phyloP scores from a whole-genome alignment of 139 green algal species.

The Chlorella vulgaris region DNA sequence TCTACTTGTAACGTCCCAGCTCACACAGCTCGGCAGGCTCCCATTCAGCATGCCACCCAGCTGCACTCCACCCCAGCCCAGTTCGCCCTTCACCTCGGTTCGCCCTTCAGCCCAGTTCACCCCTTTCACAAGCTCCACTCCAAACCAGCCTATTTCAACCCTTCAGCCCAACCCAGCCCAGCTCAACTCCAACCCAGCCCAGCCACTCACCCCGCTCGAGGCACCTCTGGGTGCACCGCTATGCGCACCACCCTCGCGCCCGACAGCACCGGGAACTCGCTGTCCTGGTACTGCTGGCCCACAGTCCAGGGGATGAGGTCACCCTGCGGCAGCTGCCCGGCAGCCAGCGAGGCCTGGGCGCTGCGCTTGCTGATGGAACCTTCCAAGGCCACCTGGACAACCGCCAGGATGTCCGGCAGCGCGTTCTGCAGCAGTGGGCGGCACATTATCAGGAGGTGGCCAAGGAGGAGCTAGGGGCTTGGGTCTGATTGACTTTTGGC shows the following conservation, averaged over 20 bases:
- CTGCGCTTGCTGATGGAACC: conserved; percentile 79
- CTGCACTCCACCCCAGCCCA: too few relatives aligned
- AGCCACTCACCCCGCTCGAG: conserved; percentile 68
- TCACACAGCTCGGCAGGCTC: too few relatives aligned
- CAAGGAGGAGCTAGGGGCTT: neutral
- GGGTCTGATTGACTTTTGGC: too few relatives aligned
- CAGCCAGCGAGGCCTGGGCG: conserved; percentile 73
- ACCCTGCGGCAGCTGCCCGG: conserved; percentile 86
- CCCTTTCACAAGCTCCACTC: too few relatives aligned
- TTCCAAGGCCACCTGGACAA: conserved; percentile 93
- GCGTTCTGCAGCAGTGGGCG: neutral
- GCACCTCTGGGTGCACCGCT: conserved; percentile 92
- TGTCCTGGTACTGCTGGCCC: conserved; percentile 95
- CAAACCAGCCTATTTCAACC: too few relatives aligned
- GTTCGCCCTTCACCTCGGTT: too few relatives aligned
- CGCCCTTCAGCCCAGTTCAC: too few relatives aligned
- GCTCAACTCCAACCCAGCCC: neutral
- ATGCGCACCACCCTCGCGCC: conserved; percentile 95
- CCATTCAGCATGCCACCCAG: too few relatives aligned
- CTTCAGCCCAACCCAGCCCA: neutral
- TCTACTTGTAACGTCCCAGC: too few relatives aligned
- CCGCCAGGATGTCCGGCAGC: conserved; percentile 93
- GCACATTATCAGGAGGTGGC: too few relatives aligned
- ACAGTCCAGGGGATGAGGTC: conserved; percentile 99
- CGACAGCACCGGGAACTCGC: conserved; percentile 88